phyloP scores from a whole-genome alignment of 768 basidiomycete species.

The Saitozyma sp. region DNA sequence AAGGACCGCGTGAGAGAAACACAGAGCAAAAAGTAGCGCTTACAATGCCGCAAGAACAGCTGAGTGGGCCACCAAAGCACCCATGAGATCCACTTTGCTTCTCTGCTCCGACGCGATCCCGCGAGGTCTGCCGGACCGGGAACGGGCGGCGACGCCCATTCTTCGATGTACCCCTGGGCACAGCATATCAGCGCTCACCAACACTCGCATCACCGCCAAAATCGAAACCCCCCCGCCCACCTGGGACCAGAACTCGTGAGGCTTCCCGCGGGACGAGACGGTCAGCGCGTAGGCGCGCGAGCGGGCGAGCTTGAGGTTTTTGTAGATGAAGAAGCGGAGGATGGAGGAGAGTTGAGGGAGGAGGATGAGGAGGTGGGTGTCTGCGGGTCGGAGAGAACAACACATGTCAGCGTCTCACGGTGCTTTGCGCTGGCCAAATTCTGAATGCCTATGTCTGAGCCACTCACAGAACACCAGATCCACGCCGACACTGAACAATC shows the following conservation, averaged over 20 bases:
- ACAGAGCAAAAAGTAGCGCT: slow-evolving; percentile 7
- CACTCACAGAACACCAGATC: slow-evolving; percentile 43
- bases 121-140: slow-evolving; percentile 12
- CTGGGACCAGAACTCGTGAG: slow-evolving; percentile 71
- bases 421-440: background rate
- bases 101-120: slow-evolving; percentile 20
- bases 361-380: slow-evolving; percentile 72
- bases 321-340: slow-evolving; percentile 76
- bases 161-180: slow-evolving; percentile 48
- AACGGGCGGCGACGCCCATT: slow-evolving; percentile 49
- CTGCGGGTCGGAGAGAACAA: slow-evolving; percentile 52
- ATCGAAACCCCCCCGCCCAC: slow-evolving; percentile 11
- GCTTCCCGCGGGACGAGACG: slow-evolving; percentile 77
- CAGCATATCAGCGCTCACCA: slow-evolving; percentile 2
- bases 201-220: background rate
- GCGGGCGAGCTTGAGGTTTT: slow-evolving; percentile 75
- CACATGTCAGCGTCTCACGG: background rate
- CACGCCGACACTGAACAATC: slow-evolving; percentile 19
- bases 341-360: slow-evolving; percentile 73
- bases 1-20: background rate
- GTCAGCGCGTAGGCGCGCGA: slow-evolving; percentile 66
- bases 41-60: slow-evolving; percentile 48
- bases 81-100: slow-evolving; percentile 45
- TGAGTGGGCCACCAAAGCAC: slow-evolving; percentile 50
- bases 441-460: too few species aligned